Conservation (phyloP, 2,329 filamentous ascomycete genomes). For the Botrytis fragariae region DNA sequence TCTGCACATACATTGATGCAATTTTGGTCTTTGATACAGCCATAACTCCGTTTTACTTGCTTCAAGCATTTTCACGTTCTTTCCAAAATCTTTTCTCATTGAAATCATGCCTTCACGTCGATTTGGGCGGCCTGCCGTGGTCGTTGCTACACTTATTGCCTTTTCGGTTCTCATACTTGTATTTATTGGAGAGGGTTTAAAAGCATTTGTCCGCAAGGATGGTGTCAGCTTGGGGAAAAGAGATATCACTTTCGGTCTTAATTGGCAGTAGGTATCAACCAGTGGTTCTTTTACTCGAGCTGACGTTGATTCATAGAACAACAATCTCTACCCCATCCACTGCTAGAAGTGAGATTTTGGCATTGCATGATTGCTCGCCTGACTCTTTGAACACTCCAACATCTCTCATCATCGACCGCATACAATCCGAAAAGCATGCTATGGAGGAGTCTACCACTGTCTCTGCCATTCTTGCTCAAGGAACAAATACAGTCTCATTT, state of each 20-base stretch:
- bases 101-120: constrained; percentile 30
- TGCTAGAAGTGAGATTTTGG: not conserved
- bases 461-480: constrained; percentile 15
- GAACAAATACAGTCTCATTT: constrained; percentile 18
- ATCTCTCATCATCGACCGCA: not conserved
- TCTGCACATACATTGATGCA: constrained; percentile 21
- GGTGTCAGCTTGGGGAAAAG: constrained; percentile 16
- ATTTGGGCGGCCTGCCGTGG: constrained; percentile 21
- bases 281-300: not conserved
- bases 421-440: not conserved
- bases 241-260: constrained; percentile 9
- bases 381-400: not conserved
- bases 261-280: constrained; percentile 12
- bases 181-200: constrained; percentile 31
- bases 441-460: constrained; percentile 11
- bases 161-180: constrained; percentile 31
- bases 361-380: not conserved
- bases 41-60: constrained; percentile 19
- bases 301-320: not conserved
- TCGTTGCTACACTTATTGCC: constrained; percentile 27
- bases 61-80: constrained; percentile 18
- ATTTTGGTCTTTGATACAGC: constrained; percentile 22
- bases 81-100: constrained; percentile 14
- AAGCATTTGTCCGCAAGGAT: constrained; percentile 21
- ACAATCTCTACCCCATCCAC: not conserved